Evolutionary conservation across 2,329 filamentous ascomycete genomes (phyloP).

Genomic region (Colletotrichum zoysiae): DNA sequence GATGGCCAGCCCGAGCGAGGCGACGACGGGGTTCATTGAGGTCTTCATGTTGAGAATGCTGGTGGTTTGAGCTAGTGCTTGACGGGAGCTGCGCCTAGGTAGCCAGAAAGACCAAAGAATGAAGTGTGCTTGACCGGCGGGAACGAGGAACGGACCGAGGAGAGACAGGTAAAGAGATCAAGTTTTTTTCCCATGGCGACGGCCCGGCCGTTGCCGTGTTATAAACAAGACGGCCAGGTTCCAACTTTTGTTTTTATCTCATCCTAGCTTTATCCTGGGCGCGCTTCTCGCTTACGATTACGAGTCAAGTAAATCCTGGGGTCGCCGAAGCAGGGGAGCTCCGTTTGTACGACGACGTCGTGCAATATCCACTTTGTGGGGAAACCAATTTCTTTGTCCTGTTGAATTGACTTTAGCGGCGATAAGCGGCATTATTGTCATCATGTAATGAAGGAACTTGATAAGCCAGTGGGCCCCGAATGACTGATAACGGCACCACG

Average conservation of each 20-base stretch:
- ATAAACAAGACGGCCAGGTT: conserved; percentile 16
- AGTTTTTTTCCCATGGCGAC: not conserved
- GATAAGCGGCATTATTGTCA: conserved; percentile 30
- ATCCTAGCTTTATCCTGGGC: conserved; percentile 7
- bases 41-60: conserved; percentile 31
- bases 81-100: conserved; percentile 15
- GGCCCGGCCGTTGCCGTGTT: conserved; percentile 28
- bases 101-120: conserved; percentile 18
- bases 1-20: conserved; percentile 35
- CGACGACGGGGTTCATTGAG: conserved; percentile 28
- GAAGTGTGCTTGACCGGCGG: conserved; percentile 18
- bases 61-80: conserved; percentile 14
- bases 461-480: not conserved
- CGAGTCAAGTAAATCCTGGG: conserved; percentile 24
- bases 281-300: conserved; percentile 33
- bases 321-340: conserved; percentile 14
- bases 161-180: conserved; percentile 2
- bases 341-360: conserved; percentile 24
- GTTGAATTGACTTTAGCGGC: conserved; percentile 24
- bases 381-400: conserved; percentile 29
- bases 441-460: not conserved
- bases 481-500: not conserved
- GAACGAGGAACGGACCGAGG: conserved; percentile 27
- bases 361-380: conserved; percentile 40
- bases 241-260: conserved; percentile 2